Percentiles rank a stretch among this genome's conserved stretches.
Evolutionary conservation across 257 asterid genomes (phyloP).

Genomic region (Plantago elongata): DNA sequence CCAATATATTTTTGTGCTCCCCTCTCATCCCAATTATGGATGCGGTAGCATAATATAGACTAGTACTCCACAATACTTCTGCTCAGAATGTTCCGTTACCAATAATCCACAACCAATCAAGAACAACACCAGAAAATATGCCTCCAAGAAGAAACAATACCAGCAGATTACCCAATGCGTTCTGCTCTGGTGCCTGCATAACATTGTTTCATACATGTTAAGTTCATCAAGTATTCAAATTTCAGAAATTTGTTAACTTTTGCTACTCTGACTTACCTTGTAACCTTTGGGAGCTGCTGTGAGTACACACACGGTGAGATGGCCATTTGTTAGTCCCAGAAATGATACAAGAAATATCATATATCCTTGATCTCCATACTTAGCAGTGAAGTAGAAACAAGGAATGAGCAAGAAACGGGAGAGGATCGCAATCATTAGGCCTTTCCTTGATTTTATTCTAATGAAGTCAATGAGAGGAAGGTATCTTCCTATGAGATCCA

Average conservation of each 20-base stretch:
- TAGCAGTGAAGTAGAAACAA: slow-evolving; percentile 75
- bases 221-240: not conserved
- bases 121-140: slow-evolving; percentile 56
- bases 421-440: slow-evolving; percentile 42
- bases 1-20: not conserved
- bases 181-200: slow-evolving; percentile 90
- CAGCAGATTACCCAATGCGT: slow-evolving; percentile 77
- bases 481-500: slow-evolving; percentile 64
- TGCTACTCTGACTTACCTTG: slow-evolving; percentile 41
- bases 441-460: slow-evolving; percentile 53
- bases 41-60: not conserved
- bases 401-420: slow-evolving; percentile 66
- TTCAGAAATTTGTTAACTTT: not conserved
- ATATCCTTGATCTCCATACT: slow-evolving; percentile 78
- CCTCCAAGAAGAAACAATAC: slow-evolving; percentile 68
- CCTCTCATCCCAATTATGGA: not conserved
- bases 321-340: slow-evolving; percentile 74
- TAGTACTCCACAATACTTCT: not conserved
- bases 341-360: slow-evolving; percentile 67
- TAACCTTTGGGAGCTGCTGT: slow-evolving; percentile 75
- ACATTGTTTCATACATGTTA: not conserved
- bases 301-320: slow-evolving; percentile 72
- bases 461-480: slow-evolving; percentile 47
- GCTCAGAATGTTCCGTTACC: slow-evolving; percentile 44
- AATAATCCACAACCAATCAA: slow-evolving; percentile 88